Conservation (phyloP, 129 eudicot genomes). For the Pittosporum tobira region DNA sequence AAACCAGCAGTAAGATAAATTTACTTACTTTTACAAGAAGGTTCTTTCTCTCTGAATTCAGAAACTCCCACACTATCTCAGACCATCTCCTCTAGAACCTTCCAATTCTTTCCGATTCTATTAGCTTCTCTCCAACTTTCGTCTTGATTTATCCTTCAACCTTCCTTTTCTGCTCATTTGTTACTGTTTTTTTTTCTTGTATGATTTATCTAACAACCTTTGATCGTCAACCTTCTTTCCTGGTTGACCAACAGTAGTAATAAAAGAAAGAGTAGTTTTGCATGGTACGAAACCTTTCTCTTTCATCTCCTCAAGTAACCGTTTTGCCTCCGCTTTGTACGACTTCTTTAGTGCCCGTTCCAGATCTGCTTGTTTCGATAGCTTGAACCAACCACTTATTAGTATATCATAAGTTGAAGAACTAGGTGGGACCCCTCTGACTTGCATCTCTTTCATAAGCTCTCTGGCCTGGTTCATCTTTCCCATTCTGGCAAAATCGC, state of each 20-base stretch:
- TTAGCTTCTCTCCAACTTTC: slow-evolving; percentile 16
- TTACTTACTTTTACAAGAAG: slow-evolving; percentile 1
- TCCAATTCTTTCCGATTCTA: slow-evolving; percentile 4
- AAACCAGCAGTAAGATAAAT: not conserved
- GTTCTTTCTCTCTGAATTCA: not conserved
- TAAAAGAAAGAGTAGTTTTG: slow-evolving; percentile 42
- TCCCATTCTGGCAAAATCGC: slow-evolving; percentile 71
- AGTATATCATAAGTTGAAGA: slow-evolving; percentile 86
- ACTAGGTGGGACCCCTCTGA: slow-evolving; percentile 55
- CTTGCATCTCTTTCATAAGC: slow-evolving; percentile 90
- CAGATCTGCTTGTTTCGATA: slow-evolving; percentile 42
- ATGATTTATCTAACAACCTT: slow-evolving; percentile 20
- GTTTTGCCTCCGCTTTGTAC: slow-evolving; percentile 50
- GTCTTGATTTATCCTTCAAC: slow-evolving; percentile 4
- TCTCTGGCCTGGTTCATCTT: slow-evolving; percentile 87
- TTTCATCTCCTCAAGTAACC: slow-evolving; percentile 61
- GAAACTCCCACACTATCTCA: not conserved
- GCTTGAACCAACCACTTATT: slow-evolving; percentile 66
- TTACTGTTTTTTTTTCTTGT: slow-evolving; percentile 19
- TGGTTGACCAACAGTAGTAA: slow-evolving; percentile 35
- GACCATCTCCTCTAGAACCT: slow-evolving; percentile 9
- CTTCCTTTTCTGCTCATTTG: slow-evolving; percentile 9
- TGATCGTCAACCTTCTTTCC: slow-evolving; percentile 47
- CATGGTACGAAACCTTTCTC: slow-evolving; percentile 67
- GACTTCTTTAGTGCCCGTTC: slow-evolving; percentile 39